phyloP scores from a whole-genome alignment of 257 asterid species.

The Lithospermum erythrorhizon region DNA sequence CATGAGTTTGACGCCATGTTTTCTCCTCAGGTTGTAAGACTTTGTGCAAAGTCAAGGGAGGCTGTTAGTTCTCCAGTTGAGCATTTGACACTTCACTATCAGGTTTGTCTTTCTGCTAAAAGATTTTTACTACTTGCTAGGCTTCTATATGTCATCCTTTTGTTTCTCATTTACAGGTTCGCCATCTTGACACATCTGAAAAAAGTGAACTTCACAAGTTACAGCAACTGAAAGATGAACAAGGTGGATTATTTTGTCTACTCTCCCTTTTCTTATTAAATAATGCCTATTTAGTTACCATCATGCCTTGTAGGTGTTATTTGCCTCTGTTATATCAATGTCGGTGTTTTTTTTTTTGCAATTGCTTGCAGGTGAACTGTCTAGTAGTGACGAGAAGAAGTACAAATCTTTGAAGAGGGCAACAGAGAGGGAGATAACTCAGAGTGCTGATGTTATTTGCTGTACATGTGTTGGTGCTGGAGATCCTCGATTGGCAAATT shows the following conservation, averaged over 20 bases:
- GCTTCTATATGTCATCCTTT: conserved; percentile 2
- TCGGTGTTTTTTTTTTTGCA: neutral
- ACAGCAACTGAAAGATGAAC: conserved; percentile 97
- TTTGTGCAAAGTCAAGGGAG: conserved; percentile 85
- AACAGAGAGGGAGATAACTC: conserved; percentile 97
- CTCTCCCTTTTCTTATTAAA: neutral
- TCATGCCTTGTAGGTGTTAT: neutral
- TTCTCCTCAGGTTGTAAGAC: conserved; percentile 57
- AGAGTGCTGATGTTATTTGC: conserved; percentile 99
- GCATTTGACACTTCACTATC: conserved; percentile 90
- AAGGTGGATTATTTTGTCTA: conserved; percentile 30
- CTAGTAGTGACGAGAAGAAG: conserved; percentile 95
- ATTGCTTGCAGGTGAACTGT: conserved; percentile 65
- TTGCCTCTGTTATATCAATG: neutral
- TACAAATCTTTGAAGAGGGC: conserved; percentile 90
- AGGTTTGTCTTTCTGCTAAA: conserved; percentile 32
- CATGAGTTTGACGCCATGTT: conserved; percentile 2
- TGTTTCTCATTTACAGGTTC: conserved; percentile 49
- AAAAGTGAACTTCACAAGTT: conserved; percentile 85
- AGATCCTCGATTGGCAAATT: conserved; percentile 92
- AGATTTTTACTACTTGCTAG: neutral
- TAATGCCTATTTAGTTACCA: neutral
- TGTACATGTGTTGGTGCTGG: conserved; percentile 99
- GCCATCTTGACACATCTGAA: conserved; percentile 87
- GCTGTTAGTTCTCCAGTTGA: conserved; percentile 89